Evolutionary conservation across 768 basidiomycete species (phyloP).

Genomic region (Xanthoconium purpureum): DNA sequence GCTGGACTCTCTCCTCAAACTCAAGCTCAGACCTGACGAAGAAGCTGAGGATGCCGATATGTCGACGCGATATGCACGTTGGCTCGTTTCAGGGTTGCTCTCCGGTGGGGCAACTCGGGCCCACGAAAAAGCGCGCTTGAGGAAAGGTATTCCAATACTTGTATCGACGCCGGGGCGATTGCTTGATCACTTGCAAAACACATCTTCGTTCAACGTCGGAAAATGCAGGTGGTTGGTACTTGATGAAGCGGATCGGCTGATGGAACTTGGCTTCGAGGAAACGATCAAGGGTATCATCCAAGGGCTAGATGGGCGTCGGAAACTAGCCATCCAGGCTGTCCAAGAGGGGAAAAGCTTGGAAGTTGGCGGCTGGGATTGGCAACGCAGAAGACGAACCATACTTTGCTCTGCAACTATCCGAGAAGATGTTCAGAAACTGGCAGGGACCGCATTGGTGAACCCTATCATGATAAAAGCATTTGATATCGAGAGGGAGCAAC

Average conservation of each 20-base stretch:
- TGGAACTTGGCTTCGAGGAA: slow-evolving; percentile 98
- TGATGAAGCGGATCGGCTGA: slow-evolving; percentile 95
- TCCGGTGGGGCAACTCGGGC: slow-evolving; percentile 91
- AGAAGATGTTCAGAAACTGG: slow-evolving; percentile 91
- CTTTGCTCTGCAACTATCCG: slow-evolving; percentile 96
- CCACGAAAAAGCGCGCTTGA: slow-evolving; percentile 92
- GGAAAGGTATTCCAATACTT: slow-evolving; percentile 93
- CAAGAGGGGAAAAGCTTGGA: slow-evolving; percentile 65
- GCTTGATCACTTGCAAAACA: slow-evolving; percentile 95
- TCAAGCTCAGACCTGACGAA: slow-evolving; percentile 63
- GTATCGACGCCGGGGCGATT: slow-evolving; percentile 95
- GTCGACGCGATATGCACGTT: slow-evolving; percentile 63
- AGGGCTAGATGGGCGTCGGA: slow-evolving; percentile 78
- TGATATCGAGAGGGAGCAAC: slow-evolving; percentile 40
- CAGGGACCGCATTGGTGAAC: slow-evolving; percentile 72
- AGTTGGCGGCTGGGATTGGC: slow-evolving; percentile 86
- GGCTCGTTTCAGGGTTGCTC: slow-evolving; percentile 90
- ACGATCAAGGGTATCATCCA: slow-evolving; percentile 87
- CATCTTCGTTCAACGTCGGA: slow-evolving; percentile 85
- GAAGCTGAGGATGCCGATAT: slow-evolving; percentile 49
- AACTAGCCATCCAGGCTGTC: slow-evolving; percentile 65
- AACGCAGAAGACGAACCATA: slow-evolving; percentile 72
- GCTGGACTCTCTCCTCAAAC: slow-evolving; percentile 74
- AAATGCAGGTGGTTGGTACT: slow-evolving; percentile 95
- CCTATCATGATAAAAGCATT: slow-evolving; percentile 84